phyloP scores from a whole-genome alignment of 2,329 filamentous ascomycete genomes.

The Fusarium napiforme region DNA sequence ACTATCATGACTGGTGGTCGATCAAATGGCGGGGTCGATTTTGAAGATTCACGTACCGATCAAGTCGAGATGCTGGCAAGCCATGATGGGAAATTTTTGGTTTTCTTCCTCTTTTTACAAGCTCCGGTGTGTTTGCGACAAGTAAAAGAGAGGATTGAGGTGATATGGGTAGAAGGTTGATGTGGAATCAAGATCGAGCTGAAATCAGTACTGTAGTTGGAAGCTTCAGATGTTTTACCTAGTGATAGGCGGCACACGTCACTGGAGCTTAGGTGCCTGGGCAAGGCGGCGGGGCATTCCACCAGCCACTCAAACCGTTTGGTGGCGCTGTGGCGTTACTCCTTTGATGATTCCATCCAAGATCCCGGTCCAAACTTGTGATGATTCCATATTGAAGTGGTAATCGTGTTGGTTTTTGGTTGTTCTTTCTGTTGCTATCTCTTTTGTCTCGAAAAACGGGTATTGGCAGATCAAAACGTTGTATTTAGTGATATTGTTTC shows the following conservation, averaged over 20 bases:
- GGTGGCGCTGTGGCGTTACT: constrained; percentile 12
- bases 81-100: constrained; percentile 18
- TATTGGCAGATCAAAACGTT: no score
- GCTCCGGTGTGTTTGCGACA: neutral
- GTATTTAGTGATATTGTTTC: fast-evolving
- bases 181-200: constrained; percentile 21
- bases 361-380: neutral
- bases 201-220: constrained; percentile 9
- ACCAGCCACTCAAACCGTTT: neutral
- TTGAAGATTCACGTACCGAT: constrained; percentile 39
- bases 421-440: neutral
- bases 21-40: constrained; percentile 41
- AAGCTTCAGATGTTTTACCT: constrained; percentile 9
- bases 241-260: constrained; percentile 32
- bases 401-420: neutral
- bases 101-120: neutral
- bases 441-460: fast-evolving
- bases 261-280: constrained; percentile 34
- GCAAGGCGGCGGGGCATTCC: constrained; percentile 18
- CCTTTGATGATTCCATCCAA: neutral
- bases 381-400: neutral
- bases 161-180: neutral
- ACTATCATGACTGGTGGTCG: constrained; percentile 11
- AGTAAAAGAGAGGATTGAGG: neutral
- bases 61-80: constrained; percentile 44